Conservation (phyloP, 768 basidiomycete genomes). For the Sarcomyxa edulis region DNA sequence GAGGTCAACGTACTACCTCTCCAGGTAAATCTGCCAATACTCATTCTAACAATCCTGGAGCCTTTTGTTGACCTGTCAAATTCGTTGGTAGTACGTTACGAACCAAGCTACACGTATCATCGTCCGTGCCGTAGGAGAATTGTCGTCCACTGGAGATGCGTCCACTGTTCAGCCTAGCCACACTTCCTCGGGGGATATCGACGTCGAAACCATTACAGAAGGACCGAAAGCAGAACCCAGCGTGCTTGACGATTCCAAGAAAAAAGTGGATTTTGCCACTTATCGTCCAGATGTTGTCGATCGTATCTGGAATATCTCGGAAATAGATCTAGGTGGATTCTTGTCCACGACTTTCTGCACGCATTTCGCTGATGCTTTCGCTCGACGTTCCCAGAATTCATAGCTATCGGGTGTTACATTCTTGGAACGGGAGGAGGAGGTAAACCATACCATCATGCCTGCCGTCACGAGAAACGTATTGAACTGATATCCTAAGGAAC, state of each 20-base stretch:
- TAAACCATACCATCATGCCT: no score
- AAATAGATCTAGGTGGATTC: conserved; percentile 37
- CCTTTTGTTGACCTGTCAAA: no score
- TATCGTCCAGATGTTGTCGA: conserved; percentile 32
- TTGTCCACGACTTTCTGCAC: no score
- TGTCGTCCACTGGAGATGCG: conserved; percentile 13
- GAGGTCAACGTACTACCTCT: no score
- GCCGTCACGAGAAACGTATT: no score
- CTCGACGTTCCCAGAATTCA: conserved; percentile 35
- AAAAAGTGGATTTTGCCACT: conserved; percentile 19
- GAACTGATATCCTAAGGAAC: no score
- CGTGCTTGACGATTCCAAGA: conserved; percentile 2
- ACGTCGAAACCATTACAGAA: no score
- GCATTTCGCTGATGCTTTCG: background rate
- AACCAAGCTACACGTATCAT: conserved; percentile 49
- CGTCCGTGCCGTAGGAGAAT: conserved; percentile 58
- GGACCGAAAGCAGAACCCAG: no score
- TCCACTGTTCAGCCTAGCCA: no score
- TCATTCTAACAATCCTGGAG: background rate
- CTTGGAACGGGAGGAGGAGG: conserved; percentile 62
- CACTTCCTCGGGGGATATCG: no score
- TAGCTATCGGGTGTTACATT: conserved; percentile 58
- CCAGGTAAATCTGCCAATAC: conserved; percentile 23
- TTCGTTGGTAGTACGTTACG: conserved; percentile 39
- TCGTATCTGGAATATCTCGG: conserved; percentile 38